phyloP scores from a whole-genome alignment of 2,329 filamentous ascomycete genomes.

The Rachicladosporium sp. region DNA sequence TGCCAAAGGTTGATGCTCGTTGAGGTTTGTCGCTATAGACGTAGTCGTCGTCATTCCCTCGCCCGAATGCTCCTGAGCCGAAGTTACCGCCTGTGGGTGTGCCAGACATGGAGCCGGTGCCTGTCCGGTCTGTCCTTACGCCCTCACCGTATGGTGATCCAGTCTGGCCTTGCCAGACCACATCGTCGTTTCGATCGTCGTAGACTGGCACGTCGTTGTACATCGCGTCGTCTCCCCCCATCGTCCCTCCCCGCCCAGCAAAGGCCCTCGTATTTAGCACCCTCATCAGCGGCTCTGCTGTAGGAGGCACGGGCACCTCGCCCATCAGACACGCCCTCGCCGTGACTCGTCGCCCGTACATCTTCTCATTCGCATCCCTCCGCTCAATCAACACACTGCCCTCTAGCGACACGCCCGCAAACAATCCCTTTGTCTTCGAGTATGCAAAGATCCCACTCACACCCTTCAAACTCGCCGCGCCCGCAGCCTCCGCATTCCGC shows the following conservation, averaged over 20 bases:
- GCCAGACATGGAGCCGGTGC: slow-evolving; percentile 20
- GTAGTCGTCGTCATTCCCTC: slow-evolving; percentile 29
- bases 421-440: slow-evolving; percentile 94
- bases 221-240: slow-evolving; percentile 49
- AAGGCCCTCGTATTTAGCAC: slow-evolving; percentile 80
- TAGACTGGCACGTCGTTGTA: slow-evolving; percentile 94
- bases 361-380: slow-evolving; percentile 90
- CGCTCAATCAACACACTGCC: slow-evolving; percentile 88
- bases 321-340: slow-evolving; percentile 74
- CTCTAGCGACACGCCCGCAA: slow-evolving; percentile 89
- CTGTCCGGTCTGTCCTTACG: slow-evolving; percentile 38
- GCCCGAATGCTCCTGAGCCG: slow-evolving; percentile 15
- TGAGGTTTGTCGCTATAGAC: slow-evolving; percentile 43
- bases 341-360: slow-evolving; percentile 74
- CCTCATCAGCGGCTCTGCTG: slow-evolving; percentile 71
- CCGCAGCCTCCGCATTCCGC: slow-evolving; percentile 89
- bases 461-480: slow-evolving; percentile 78
- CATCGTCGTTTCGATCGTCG: slow-evolving; percentile 68
- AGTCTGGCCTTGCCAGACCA: slow-evolving; percentile 67
- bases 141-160: slow-evolving; percentile 62
- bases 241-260: slow-evolving; percentile 46
- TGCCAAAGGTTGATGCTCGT: slow-evolving; percentile 50
- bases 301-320: slow-evolving; percentile 61
- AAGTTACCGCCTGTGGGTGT: slow-evolving; percentile 5
- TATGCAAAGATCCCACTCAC: slow-evolving; percentile 93